These are phyloP conservation scores for Calonectria pseudoturangicola DNA, from an alignment of 2,329 filamentous ascomycete species.

Conservation along the genomic window DNA sequence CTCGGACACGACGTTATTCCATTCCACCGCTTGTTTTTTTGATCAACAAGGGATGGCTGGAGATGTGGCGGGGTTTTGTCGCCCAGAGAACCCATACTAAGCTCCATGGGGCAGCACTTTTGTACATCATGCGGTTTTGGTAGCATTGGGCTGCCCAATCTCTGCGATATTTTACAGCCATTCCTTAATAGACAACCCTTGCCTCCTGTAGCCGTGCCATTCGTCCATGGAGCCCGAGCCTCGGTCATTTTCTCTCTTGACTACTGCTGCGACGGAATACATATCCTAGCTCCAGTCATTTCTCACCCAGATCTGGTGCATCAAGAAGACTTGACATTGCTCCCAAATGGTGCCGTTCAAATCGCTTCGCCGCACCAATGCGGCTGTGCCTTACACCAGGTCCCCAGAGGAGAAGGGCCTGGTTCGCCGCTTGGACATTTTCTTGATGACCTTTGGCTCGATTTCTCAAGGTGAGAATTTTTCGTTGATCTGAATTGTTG, in stretches of 20 bases:
- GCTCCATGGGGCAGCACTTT: conserved; percentile 14
- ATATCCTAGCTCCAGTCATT: background rate
- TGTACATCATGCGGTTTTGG: conserved; percentile 4
- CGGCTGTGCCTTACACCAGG: conserved; percentile 20
- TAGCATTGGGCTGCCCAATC: background rate
- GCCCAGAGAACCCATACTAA: conserved; percentile 2
- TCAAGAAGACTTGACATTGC: background rate
- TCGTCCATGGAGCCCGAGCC: background rate
- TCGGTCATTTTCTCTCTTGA: conserved; percentile 3
- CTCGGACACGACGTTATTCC: background rate
- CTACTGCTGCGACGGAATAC: background rate
- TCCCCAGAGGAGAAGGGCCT: conserved; percentile 30
- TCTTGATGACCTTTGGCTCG: conserved; percentile 38
- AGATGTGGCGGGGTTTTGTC: conserved; percentile 5
- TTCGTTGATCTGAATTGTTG: too few relatives aligned
- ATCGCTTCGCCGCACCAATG: conserved; percentile 5
- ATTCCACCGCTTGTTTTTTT: background rate
- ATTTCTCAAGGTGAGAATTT: conserved; percentile 35
- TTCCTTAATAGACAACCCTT: background rate
- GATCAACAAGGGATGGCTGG: background rate
- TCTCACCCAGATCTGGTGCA: conserved; percentile 6
- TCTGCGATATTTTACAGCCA: background rate
- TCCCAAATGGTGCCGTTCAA: conserved; percentile 24
- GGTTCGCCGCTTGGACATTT: conserved; percentile 38
- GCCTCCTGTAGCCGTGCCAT: background rate